phyloP scores from a whole-genome alignment of 805 yeast genomes.

The Metschnikowia lachancei region DNA sequence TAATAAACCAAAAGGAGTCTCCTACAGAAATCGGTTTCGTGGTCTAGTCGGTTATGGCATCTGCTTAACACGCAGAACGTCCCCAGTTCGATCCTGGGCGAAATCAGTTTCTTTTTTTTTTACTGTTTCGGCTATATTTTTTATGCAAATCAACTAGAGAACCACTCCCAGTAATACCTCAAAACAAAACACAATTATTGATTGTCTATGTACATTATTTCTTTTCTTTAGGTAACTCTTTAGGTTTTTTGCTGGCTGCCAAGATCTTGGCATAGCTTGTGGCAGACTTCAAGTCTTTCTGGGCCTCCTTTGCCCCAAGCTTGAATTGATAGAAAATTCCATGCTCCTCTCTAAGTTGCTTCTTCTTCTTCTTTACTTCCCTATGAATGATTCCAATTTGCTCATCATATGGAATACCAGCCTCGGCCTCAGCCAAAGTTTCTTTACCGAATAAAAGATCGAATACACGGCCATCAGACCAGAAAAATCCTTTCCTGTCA shows the following conservation, averaged over 20 bases:
- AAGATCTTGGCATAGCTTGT: slow-evolving; percentile 24
- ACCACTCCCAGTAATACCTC: too few relatives aligned
- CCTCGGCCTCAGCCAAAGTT: slow-evolving; percentile 70
- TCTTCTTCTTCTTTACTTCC: slow-evolving; percentile 47
- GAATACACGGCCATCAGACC: slow-evolving; percentile 89
- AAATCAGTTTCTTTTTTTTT: slow-evolving; percentile 17
- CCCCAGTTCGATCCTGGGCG: slow-evolving; percentile 30
- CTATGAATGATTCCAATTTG: slow-evolving; percentile 49
- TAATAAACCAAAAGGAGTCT: too few relatives aligned
- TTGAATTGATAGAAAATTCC: slow-evolving; percentile 64
- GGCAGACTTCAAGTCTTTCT: slow-evolving; percentile 27
- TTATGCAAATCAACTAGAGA: too few relatives aligned
- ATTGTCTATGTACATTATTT: slow-evolving; percentile 13
- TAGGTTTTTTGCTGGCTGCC: slow-evolving; percentile 8
- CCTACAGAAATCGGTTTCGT: slow-evolving; percentile 23
- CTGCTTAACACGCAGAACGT: slow-evolving; percentile 29
- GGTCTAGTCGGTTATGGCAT: slow-evolving; percentile 28
- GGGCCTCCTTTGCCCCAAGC: slow-evolving; percentile 33
- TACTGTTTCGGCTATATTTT: too few relatives aligned
- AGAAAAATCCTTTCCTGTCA: slow-evolving; percentile 83
- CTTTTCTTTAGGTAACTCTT: slow-evolving; percentile 16
- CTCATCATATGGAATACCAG: slow-evolving; percentile 61
- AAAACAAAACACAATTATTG: too few relatives aligned
- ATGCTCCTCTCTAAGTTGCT: slow-evolving; percentile 49
- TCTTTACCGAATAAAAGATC: slow-evolving; percentile 82